These are phyloP conservation scores for Solanum ossicruentum DNA, from an alignment of 257 asterid genomes.

Conservation along the genomic window DNA sequence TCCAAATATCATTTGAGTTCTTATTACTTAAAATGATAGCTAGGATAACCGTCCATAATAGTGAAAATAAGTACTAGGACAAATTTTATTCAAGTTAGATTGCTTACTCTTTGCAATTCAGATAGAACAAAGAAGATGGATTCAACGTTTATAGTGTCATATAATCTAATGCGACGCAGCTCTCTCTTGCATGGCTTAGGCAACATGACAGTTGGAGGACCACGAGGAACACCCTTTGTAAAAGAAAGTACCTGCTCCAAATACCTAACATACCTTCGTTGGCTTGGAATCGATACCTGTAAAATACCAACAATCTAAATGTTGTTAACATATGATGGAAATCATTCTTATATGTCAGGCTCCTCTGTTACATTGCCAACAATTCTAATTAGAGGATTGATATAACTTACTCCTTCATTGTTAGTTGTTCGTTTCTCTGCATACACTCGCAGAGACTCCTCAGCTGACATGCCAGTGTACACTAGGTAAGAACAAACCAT, in stretches of 20 bases:
- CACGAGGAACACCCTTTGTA: slow-evolving; percentile 9
- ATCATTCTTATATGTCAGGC: neutral
- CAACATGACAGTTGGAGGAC: slow-evolving; percentile 29
- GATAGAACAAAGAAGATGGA: slow-evolving; percentile 55
- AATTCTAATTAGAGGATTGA: neutral
- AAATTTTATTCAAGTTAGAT: neutral
- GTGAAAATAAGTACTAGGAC: too few species aligned
- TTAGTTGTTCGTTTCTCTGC: slow-evolving; percentile 78
- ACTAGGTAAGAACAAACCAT: slow-evolving; percentile 61
- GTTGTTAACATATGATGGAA: neutral
- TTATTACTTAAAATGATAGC: too few species aligned
- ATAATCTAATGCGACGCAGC: slow-evolving; percentile 49
- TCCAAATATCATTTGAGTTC: neutral
- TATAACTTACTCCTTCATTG: slow-evolving; percentile 54
- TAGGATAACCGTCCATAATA: too few species aligned
- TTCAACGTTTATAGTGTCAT: slow-evolving; percentile 36
- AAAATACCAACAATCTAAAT: neutral
- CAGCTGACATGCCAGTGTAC: slow-evolving; percentile 61
- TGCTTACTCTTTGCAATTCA: slow-evolving; percentile 44
- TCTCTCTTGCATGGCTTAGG: slow-evolving; percentile 44
- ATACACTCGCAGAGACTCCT: slow-evolving; percentile 57
- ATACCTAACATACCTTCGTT: slow-evolving; percentile 61
- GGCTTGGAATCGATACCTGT: slow-evolving; percentile 82
- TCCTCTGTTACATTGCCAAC: neutral
- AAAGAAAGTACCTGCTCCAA: slow-evolving; percentile 50